A percentile compares a stretch with the other conserved stretches of the same genome.
Evolutionary conservation across 2,329 filamentous ascomycete genomes (phyloP).

Genomic region (Xylariaceae sp.): DNA sequence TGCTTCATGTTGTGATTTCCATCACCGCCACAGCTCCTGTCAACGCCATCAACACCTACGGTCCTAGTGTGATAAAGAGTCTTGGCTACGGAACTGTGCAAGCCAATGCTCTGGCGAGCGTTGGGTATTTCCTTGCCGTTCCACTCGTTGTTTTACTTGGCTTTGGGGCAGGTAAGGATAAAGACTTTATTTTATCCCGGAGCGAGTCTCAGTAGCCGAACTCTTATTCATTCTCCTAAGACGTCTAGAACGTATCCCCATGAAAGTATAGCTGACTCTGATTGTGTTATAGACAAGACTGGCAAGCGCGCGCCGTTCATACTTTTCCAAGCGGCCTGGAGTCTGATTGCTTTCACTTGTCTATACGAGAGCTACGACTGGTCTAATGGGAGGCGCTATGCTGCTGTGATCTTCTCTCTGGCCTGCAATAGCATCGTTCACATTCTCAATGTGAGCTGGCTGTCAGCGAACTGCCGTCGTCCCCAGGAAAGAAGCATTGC

Average conservation of each 20-base stretch:
- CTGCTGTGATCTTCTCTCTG: slow-evolving; percentile 23
- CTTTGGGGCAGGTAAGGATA: slow-evolving; percentile 10
- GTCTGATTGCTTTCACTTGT: slow-evolving; percentile 35
- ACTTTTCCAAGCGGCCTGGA: slow-evolving; percentile 34
- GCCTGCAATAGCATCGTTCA: slow-evolving; percentile 32
- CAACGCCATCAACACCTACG: slow-evolving; percentile 26
- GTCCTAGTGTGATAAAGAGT: slow-evolving; percentile 28
- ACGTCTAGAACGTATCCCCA: too few relatives aligned
- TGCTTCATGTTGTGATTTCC: slow-evolving; percentile 27
- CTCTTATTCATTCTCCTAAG: too few relatives aligned
- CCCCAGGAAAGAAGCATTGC: slow-evolving; percentile 27
- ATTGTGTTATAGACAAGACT: slow-evolving; percentile 21
- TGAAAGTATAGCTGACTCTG: too few relatives aligned
- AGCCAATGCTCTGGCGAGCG: slow-evolving; percentile 27
- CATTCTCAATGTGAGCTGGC: slow-evolving; percentile 26
- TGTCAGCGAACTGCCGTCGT: slow-evolving; percentile 26
- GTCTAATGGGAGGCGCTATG: slow-evolving; percentile 22
- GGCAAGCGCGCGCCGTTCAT: slow-evolving; percentile 33
- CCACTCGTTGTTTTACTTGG: slow-evolving; percentile 15
- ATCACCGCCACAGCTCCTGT: slow-evolving; percentile 19
- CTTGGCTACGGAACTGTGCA: slow-evolving; percentile 23
- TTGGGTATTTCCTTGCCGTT: slow-evolving; percentile 19
- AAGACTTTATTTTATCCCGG: too few relatives aligned
- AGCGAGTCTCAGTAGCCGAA: too few relatives aligned
- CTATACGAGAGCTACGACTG: slow-evolving; percentile 25